Base-by-base conservation (phyloP, 495 filamentous ascomycete species). In the Pseudevernia furfuracea region DNA sequence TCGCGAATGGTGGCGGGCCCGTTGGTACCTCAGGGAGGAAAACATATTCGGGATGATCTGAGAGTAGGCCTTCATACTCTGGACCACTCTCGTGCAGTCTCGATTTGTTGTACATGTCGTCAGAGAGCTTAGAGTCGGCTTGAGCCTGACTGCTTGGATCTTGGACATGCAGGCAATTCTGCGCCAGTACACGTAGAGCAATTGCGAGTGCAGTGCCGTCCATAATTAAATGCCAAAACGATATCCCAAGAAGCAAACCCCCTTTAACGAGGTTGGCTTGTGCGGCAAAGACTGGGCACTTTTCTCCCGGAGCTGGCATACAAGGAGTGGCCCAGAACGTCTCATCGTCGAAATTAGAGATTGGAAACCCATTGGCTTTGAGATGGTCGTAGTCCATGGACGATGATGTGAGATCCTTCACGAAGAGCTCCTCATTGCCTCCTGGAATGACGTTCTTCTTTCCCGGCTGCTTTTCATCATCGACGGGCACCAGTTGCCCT, bases 241-340 rank as follows among this genome's bases (percentile, higher is more conserved):
- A 69, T 66, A 69, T 67, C 15, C 64, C 70, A 1, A 74, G 64
- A 10, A 74, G 58, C 53, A 72, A 52, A 4, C 73, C 73, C 1
- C 73, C 73, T 5, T 55, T 63, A 41, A 78, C 75, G 59, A 78
- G 76, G 55, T 77, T 78, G 59, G 75, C 75, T 64, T 77, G 76
- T 21, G 72, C 60, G 12, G 73, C 69, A 34, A 67, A 69, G 1
- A 71, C 66, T 28, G 73, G 71, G 39, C 75, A 61, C 30, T 66
- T 62, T 23, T 74, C 72, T 9, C 71, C 72, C 1, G 70, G 64
- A 12, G 58, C 49, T n/a, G 74, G 73, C 72, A 73, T 75, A n/a
- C 70, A 69, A 38, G 67, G 70, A 19, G 70, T 64, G 15, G 66
- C 67, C 60, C 73, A 75, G 4, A 77, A 68, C 0, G 63, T 67